A percentile compares a stretch with the other conserved stretches of the same genome.
Conservation (phyloP, 495 filamentous ascomycete species). For the Amorphotheca resinae region DNA sequence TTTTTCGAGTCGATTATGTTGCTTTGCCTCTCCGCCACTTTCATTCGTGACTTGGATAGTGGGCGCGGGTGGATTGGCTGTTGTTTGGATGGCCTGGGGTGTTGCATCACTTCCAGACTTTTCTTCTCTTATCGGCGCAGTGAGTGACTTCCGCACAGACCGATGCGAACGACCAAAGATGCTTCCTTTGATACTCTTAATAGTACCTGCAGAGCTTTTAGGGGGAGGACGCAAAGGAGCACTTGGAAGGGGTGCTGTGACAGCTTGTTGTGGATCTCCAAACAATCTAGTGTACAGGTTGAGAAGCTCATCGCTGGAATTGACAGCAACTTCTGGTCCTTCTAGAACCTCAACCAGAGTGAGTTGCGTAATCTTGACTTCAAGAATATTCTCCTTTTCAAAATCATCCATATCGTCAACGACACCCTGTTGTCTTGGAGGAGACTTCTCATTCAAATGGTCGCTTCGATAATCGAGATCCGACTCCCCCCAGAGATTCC, state of each 20-base stretch:
- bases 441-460: constrained; percentile 36
- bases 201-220: constrained; percentile 56
- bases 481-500: constrained; percentile 40
- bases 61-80: constrained; percentile 28
- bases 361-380: constrained; percentile 90
- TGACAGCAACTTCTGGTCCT: constrained; percentile 70
- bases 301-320: constrained; percentile 69
- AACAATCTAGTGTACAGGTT: constrained; percentile 73
- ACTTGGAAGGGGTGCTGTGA: constrained; percentile 5
- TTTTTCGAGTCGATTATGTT: constrained; percentile 9
- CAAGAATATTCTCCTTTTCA: constrained; percentile 71
- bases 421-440: constrained; percentile 31
- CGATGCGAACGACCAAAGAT: constrained; percentile 46
- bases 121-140: constrained; percentile 21
- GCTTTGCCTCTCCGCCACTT: constrained; percentile 15
- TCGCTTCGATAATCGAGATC: constrained; percentile 34
- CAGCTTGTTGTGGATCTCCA: constrained; percentile 28
- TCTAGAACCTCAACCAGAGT: constrained; percentile 71
- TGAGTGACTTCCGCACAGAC: constrained; percentile 27
- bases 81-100: constrained; percentile 33
- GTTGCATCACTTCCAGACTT: constrained; percentile 25
- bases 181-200: constrained; percentile 61
- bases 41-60: constrained; percentile 39
- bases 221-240: constrained; percentile 35
- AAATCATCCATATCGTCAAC: constrained; percentile 62